Evolutionary conservation across 2,329 filamentous ascomycete species (phyloP), one percentile per base, ranked within the genome.

Genomic region (Metarhizium sp.): DNA sequence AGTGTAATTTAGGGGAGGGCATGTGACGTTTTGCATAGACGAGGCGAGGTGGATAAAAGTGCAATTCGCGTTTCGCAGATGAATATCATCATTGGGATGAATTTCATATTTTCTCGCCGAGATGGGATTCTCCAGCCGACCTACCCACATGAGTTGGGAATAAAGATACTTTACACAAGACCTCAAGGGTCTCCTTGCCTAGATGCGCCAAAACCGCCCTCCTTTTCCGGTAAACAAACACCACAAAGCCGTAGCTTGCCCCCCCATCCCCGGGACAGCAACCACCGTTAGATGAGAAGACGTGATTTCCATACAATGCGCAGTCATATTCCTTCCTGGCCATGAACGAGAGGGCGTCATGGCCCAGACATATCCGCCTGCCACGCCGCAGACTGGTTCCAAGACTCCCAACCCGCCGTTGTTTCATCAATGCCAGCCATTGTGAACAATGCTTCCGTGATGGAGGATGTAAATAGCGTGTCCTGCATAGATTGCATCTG

Each of bases 381-480:
- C 46, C 47, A 50, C 16, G 54, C 54, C 52, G 16, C 46, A 40
- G 53, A 62, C 58, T 63, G 66, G 64, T 49, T 58, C 60, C 38
- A 66, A 45, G 32, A 66, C 60, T 42, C 61, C 66, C 55, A 57
- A 11, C 40, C 50, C 14, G 25, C 18, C 25, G 13, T 32, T 38
- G 29, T 49, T 30, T 48, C 52, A n/a, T 49, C 29, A 14, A 51
- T 8, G 5, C 52, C 51, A 7, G 52, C 20, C 49, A 53, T 48
- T 34, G 20, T 51, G 43, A 55, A 42, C 30, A 55, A 50, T n/a
- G 64, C 55, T 49, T 65, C 60, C n/a, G 62, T 59, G 29, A 67
- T 61, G 32, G 69, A 64, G 14, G 61, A 63, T 16, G 60, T 61
- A 34, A 67, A 65, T 6, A 71, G 55, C 0, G 62, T 59, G 20